Percentiles rank a stretch among this genome's conserved stretches.
These are phyloP conservation scores for Sporothrix globosa DNA, from an alignment of 2,329 filamentous ascomycete species.

Conservation along the genomic window DNA sequence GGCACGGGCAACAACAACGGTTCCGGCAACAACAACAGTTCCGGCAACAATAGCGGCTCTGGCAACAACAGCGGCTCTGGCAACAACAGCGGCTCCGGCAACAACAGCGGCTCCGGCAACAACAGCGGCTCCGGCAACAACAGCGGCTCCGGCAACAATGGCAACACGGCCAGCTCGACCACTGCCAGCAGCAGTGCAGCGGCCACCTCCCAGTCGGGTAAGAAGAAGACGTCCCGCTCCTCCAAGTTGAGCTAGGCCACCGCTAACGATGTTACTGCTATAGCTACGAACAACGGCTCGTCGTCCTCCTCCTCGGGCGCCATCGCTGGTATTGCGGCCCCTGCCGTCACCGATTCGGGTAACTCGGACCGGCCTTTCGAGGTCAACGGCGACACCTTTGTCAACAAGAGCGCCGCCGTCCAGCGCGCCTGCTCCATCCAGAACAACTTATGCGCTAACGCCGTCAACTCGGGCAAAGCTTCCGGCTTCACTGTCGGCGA, in stretches of 20 bases:
- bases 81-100: neutral
- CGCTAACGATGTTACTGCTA: constrained; percentile 32
- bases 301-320: constrained; percentile 38
- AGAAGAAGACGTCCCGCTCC: constrained; percentile 24
- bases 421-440: constrained; percentile 66
- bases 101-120: constrained; percentile 31
- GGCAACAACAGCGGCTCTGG: neutral
- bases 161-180: too few relatives aligned
- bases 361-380: constrained; percentile 56
- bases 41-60: too few relatives aligned
- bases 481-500: constrained; percentile 50
- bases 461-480: constrained; percentile 56
- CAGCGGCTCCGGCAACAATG: too few relatives aligned
- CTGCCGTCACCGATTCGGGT: constrained; percentile 54
- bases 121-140: neutral
- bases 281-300: constrained; percentile 35
- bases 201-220: neutral
- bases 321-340: constrained; percentile 57
- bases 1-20: constrained; percentile 35
- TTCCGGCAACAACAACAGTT: constrained; percentile 8
- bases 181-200: neutral
- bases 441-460: constrained; percentile 62
- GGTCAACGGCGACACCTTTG: constrained; percentile 62
- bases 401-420: constrained; percentile 57
- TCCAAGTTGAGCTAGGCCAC: constrained; percentile 10